Evolutionary conservation across 2,329 filamentous ascomycete species (phyloP).

Genomic region (Furcasterigmium sp.): DNA sequence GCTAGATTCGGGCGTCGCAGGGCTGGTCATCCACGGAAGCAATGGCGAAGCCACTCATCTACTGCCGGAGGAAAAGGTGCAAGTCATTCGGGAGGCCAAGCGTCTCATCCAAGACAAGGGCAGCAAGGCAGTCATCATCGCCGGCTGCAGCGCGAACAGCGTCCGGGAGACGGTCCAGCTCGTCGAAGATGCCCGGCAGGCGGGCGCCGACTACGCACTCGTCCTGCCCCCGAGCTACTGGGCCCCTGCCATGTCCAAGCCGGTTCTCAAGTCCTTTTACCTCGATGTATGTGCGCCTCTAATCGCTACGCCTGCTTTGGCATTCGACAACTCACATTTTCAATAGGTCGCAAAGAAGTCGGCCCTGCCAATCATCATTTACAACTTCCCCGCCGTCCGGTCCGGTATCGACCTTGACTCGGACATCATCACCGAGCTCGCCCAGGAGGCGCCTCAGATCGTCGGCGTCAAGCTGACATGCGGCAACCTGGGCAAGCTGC

Average conservation of each 20-base stretch:
- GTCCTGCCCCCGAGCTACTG: constrained; percentile 67
- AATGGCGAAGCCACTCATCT: constrained; percentile 72
- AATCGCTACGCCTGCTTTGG: no score
- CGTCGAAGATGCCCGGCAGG: constrained; percentile 55
- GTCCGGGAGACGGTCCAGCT: constrained; percentile 62
- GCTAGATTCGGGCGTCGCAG: constrained; percentile 57
- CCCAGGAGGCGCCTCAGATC: constrained; percentile 48
- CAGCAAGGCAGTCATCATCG: constrained; percentile 45
- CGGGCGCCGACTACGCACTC: constrained; percentile 64
- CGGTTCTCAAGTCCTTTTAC: constrained; percentile 58
- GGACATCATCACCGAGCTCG: constrained; percentile 47
- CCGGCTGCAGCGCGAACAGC: constrained; percentile 63
- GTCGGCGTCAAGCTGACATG: constrained; percentile 59
- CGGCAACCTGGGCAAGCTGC: constrained; percentile 58
- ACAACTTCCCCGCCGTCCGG: constrained; percentile 57
- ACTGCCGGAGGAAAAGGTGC: background rate
- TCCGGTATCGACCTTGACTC: constrained; percentile 52
- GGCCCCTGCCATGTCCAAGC: constrained; percentile 50
- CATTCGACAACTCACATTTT: no score
- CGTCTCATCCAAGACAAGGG: background rate
- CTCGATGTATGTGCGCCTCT: constrained; percentile 19
- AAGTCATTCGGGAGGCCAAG: background rate
- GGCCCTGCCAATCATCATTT: constrained; percentile 55
- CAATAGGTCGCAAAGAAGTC: constrained; percentile 48
- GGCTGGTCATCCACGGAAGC: constrained; percentile 64